These are phyloP conservation scores for Yamadazyma membranifaciens DNA, from an alignment of 1,139 yeast genomes.

Conservation along the genomic window DNA sequence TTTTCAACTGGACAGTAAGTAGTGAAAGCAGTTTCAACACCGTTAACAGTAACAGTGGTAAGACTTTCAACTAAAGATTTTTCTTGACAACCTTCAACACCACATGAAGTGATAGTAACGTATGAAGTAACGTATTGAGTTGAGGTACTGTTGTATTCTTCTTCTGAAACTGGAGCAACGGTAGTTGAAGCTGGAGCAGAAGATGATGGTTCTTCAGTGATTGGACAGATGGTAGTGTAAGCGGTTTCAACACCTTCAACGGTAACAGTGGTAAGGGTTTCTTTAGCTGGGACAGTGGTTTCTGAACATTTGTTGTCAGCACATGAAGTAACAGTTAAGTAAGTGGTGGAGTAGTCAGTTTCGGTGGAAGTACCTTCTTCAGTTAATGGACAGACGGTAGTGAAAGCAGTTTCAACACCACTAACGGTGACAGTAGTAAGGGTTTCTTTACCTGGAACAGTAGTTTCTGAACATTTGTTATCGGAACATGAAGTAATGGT, in stretches of 20 bases:
- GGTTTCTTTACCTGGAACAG: conserved; percentile 27
- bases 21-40: conserved; percentile 27
- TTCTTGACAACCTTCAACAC: conserved; percentile 13
- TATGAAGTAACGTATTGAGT: conserved; percentile 16
- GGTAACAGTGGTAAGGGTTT: conserved; percentile 40
- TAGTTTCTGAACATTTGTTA: conserved; percentile 42
- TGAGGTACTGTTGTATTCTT: conserved; percentile 15
- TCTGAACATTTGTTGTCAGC: conserved; percentile 17
- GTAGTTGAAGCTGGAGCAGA: conserved; percentile 13
- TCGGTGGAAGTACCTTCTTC: conserved; percentile 16
- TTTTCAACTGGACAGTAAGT: conserved; percentile 29
- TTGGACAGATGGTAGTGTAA: conserved; percentile 10
- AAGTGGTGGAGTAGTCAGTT: conserved; percentile 19
- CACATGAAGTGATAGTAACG: conserved; percentile 18
- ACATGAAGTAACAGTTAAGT: conserved; percentile 17
- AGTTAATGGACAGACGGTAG: conserved; percentile 33
- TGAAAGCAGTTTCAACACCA: conserved; percentile 26
- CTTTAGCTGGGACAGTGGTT: conserved; percentile 21
- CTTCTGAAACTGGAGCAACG: conserved; percentile 10
- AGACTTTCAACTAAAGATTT: conserved; percentile 14
- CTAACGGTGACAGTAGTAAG: conserved; percentile 18
- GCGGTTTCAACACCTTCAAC: conserved; percentile 41
- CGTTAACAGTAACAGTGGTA: conserved; percentile 23
- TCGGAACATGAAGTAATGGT: conserved; percentile 26
- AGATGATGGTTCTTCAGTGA: conserved; percentile 7